A percentile compares a stretch with the other conserved stretches of the same genome.
These are phyloP conservation scores for Sphagnurus paluster DNA, from an alignment of 1,284 basidiomycete species.

Conservation along the genomic window DNA sequence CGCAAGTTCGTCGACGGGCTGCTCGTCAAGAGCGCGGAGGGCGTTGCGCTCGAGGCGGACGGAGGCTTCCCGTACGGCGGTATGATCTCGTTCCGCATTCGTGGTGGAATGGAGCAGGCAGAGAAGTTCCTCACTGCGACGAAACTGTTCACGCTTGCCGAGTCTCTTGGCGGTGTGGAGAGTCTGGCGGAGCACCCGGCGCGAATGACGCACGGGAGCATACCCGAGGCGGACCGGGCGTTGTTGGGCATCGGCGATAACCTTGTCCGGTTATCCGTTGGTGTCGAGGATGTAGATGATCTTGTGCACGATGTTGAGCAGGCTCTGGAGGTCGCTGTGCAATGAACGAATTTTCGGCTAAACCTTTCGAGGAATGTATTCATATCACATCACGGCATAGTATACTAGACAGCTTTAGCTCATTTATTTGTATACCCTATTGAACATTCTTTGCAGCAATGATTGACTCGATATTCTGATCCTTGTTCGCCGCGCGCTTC, in stretches of 20 bases:
- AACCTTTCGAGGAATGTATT: too few species aligned
- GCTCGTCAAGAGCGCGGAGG: constrained; percentile 15
- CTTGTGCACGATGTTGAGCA: constrained; percentile 73
- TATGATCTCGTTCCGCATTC: constrained; percentile 79
- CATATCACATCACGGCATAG: too few species aligned
- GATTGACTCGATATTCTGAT: too few species aligned
- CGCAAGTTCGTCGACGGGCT: constrained; percentile 56
- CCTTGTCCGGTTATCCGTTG: constrained; percentile 83
- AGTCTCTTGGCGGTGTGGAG: constrained; percentile 92
- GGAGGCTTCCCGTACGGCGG: constrained; percentile 82
- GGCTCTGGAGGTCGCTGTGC: constrained; percentile 58
- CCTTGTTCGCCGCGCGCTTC: too few species aligned
- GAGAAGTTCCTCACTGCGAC: constrained; percentile 72
- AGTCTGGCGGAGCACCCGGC: constrained; percentile 84
- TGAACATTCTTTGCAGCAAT: not conserved
- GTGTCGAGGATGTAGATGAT: constrained; percentile 88
- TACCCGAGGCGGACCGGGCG: constrained; percentile 71
- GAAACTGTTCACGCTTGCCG: constrained; percentile 82
- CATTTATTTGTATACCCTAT: not conserved
- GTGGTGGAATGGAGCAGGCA: constrained; percentile 54
- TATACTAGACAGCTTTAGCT: too few species aligned
- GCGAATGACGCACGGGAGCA: constrained; percentile 82
- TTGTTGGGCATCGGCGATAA: constrained; percentile 80
- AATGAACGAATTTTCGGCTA: not conserved
- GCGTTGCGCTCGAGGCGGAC: constrained; percentile 19